Base-by-base conservation (phyloP, 345 rosid species). In the Dipteronia sinensis region DNA sequence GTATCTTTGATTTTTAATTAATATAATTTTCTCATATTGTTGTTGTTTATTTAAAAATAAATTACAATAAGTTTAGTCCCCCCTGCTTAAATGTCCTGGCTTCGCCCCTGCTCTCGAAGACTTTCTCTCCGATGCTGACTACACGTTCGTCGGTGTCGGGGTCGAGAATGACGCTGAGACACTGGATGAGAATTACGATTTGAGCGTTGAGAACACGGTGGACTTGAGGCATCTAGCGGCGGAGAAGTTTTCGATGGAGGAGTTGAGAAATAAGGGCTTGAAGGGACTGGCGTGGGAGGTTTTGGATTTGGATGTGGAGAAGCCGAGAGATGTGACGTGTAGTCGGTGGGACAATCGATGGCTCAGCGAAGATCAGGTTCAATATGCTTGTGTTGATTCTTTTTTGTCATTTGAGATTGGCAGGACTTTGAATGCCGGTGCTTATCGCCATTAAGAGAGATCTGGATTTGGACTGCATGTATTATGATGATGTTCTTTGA, bases 321-420 rank as follows among this genome's bases (percentile, higher is more conserved):
- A 87, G 82, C 87, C 86, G 4, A 83, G 77, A 73, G 64, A 49
- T 17, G 77, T 87, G 9, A 51, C 84, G 22, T 27, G 44, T 86
- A 85, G 90, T 69, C 72, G 83, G 73, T 84, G 92, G 90, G 92
- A 85, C 67, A 59, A 65, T 34, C 13, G 3, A 34, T 79, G 83
- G 77, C 79, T 89, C 46, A 71, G 65, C 16, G 42, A 47, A 38
- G 64, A 31, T 76, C 92, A 89, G 81, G 83, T 87, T 25, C 82
- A 79, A 79, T 89, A 87, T 74, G 90, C 90, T 65, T 82, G 87
- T 62, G 49, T 89, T 27, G 90, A 87, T 77, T 83, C 85, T 13
- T 87, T 83, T 44, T 13, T 82, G 38, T 73, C 84, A 17, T 87
- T 10, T 59, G 78, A 81, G 79, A 81, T 85, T 77, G 89, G 83